Percentiles rank a stretch among this genome's conserved stretches.
phyloP scores from a whole-genome alignment of 345 rosid species.

The Camelina sativa region DNA sequence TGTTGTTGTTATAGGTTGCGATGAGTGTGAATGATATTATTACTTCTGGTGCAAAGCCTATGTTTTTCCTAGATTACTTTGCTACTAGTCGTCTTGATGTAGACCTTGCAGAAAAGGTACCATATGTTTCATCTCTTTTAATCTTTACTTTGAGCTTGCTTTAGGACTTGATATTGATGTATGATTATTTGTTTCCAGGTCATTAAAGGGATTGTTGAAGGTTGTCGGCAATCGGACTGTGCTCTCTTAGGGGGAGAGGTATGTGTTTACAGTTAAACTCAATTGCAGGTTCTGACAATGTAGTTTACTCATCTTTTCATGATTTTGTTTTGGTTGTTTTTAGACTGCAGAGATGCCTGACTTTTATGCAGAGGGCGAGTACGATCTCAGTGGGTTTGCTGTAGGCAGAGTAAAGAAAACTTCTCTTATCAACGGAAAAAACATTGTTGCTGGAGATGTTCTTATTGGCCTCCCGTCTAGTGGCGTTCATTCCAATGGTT shows the following conservation, averaged over 20 bases:
- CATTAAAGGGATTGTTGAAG: conserved; percentile 91
- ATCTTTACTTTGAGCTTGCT: conserved; percentile 9
- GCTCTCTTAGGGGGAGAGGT: conserved; percentile 97
- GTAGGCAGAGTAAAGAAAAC: conserved; percentile 86
- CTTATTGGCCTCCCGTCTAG: conserved; percentile 91
- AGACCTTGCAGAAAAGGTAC: conserved; percentile 97
- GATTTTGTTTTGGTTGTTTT: conserved; percentile 21
- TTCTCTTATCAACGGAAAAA: conserved; percentile 81
- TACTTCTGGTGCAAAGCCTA: conserved; percentile 94
- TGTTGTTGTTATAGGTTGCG: conserved; percentile 62
- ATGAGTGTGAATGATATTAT: conserved; percentile 98
- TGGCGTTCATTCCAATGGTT: conserved; percentile 96
- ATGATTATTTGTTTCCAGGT: conserved; percentile 46
- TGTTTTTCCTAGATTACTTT: conserved; percentile 94
- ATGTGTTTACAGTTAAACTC: conserved; percentile 4
- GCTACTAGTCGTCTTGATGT: conserved; percentile 93
- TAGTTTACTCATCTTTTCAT: conserved; percentile 3
- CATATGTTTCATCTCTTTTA: conserved; percentile 1
- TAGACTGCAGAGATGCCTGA: conserved; percentile 98
- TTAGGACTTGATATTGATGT: conserved; percentile 5
- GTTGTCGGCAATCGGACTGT: conserved; percentile 84
- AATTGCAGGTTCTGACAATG: conserved; percentile 13
- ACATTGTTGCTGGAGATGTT: conserved; percentile 75
- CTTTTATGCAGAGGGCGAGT: conserved; percentile 83
- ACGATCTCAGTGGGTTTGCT: conserved; percentile 93